Evolutionary conservation across 345 rosid genomes (phyloP).

Genomic region (Gossypium sturtianum): DNA sequence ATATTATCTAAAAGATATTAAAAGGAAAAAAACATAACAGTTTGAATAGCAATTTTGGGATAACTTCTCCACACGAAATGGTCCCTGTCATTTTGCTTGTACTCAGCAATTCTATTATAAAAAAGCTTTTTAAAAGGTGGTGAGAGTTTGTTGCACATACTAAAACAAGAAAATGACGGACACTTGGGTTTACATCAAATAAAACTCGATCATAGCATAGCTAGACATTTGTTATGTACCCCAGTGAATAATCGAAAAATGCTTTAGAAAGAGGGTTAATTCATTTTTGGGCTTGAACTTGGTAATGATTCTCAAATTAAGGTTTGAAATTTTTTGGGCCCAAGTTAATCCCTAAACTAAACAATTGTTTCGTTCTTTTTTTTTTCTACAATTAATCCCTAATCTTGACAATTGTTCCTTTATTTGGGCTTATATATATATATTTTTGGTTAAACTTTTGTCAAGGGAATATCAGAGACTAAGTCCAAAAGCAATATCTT

Average conservation of each 20-base stretch:
- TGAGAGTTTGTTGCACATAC: not conserved
- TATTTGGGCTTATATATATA: too few species aligned
- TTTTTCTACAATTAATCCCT: too few species aligned
- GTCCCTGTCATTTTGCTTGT: too few species aligned
- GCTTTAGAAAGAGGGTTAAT: not conserved
- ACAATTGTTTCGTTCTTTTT: too few species aligned
- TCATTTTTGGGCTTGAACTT: too few species aligned
- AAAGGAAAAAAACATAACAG: not conserved
- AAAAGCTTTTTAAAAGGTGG: not conserved
- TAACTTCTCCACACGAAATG: not conserved
- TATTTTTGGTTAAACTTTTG: too few species aligned
- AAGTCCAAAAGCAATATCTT: conserved; percentile 15
- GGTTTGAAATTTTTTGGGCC: too few species aligned
- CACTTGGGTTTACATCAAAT: not conserved
- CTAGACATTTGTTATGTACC: not conserved
- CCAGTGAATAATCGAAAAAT: not conserved
- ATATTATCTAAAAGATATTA: not conserved
- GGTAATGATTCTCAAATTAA: too few species aligned
- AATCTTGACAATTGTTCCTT: too few species aligned
- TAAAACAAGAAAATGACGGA: conserved; percentile 10
- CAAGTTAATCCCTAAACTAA: too few species aligned
- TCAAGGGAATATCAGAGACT: too few species aligned
- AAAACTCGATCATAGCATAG: not conserved
- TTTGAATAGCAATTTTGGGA: not conserved
- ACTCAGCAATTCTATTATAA: not conserved